Evolutionary conservation across 371 early-diverging fungal species (phyloP), one percentile per base, ranked within the genome.

Genomic region (Zancudomyces culisetae): DNA sequence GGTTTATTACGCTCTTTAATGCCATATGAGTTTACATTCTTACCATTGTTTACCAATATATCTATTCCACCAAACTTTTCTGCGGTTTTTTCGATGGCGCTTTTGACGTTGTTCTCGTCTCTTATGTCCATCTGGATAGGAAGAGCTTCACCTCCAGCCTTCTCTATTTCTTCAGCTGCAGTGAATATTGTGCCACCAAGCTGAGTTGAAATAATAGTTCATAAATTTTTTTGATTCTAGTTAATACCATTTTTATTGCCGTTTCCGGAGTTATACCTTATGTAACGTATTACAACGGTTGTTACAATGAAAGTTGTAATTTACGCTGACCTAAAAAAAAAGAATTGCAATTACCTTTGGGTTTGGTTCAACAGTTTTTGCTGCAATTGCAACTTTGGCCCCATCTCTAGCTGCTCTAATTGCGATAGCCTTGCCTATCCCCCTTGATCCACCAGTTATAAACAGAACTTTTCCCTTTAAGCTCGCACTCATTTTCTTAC

Each of bases 371-470:
- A 76, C 78, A 0, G 87, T 85, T 62, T 87, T 87, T 52, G 87
- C 87, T 20, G 79, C 85, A 40, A 87, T 73, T 19, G 77, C 81
- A 21, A 86, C 66, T 53, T 74, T 72, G 15, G 81, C 81, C 27
- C 81, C 81, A 43, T 83, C 81, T 40, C 58, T 68, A 1, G 81
- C 87, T 10, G 73, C 73, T 24, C 79, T 69, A 22, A 85, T 51
- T 8, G 81, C 87, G 42, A 84, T 81, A 8, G 80, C 81, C 45
- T 78, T 59, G 28, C 87, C 86, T 51, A 85, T 85, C 21, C 85
- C 85, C 30, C 76, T 63, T 30, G 76, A 79, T 20, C 73, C 78
- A 49, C 85, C 85, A 6, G 77, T 75, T 46, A 85, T 79, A 54
- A 85, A 80, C 13, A 82, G 59, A 2, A 74, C 81, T 60, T 78